These are phyloP conservation scores for Mrakia frigida DNA, from an alignment of 768 basidiomycete genomes.

Conservation along the genomic window DNA sequence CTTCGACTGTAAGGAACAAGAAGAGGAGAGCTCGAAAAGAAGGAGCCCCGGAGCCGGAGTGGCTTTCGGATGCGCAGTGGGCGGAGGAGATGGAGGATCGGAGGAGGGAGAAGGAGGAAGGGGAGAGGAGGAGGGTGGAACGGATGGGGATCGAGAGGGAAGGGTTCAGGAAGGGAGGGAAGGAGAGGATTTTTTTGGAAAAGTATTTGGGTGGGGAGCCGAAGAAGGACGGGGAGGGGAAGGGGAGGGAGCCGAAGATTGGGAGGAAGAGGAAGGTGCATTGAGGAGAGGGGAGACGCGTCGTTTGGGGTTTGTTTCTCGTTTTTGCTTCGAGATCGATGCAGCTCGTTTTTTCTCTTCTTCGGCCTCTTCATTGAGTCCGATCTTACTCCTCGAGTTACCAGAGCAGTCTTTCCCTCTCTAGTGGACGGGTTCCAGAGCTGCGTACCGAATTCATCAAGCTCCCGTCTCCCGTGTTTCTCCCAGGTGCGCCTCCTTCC, in stretches of 20 bases:
- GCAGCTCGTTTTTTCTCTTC: too few species aligned
- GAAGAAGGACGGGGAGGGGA: background rate
- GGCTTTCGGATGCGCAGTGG: background rate
- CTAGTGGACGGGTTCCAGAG: too few species aligned
- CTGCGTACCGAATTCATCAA: too few species aligned
- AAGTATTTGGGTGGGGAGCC: background rate
- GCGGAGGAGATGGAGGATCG: background rate
- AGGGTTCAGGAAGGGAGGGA: background rate
- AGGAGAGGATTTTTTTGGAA: conserved; percentile 4
- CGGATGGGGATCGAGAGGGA: background rate
- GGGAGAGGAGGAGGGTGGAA: background rate
- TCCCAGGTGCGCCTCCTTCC: too few species aligned
- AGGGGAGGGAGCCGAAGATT: background rate
- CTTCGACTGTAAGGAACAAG: background rate
- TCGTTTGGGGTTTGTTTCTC: background rate
- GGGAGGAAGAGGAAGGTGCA: background rate
- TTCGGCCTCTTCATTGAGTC: too few species aligned
- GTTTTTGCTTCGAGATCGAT: too few species aligned
- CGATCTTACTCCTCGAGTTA: too few species aligned
- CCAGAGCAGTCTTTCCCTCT: too few species aligned
- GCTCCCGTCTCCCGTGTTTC: too few species aligned
- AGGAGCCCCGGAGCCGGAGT: background rate
- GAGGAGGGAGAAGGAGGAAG: background rate
- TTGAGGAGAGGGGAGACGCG: background rate
- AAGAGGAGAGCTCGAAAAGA: background rate